A percentile compares a stretch with the other conserved stretches of the same genome.
phyloP scores from a whole-genome alignment of 768 basidiomycete genomes.

The Termitomyces sp. region DNA sequence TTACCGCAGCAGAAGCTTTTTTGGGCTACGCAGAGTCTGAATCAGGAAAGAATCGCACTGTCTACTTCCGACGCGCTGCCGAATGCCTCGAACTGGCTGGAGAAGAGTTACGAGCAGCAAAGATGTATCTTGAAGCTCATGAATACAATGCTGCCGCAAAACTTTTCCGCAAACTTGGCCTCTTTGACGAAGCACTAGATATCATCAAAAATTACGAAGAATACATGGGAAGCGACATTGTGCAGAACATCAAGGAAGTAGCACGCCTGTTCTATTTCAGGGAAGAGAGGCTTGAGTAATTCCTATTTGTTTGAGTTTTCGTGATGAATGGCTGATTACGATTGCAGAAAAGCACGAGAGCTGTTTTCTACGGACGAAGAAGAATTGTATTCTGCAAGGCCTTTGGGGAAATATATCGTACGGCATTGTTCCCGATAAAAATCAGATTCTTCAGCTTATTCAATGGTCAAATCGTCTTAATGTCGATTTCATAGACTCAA shows the following conservation, averaged over 20 bases:
- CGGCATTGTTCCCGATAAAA: conserved; percentile 19
- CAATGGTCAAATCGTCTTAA: conserved; percentile 18
- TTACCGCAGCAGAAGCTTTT: conserved; percentile 49
- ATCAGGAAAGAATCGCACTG: conserved; percentile 23
- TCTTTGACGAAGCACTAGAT: conserved; percentile 51
- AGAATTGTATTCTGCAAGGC: conserved; percentile 38
- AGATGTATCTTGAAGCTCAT: conserved; percentile 35
- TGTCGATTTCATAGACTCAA: conserved; percentile 5
- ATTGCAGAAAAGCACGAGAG: conserved; percentile 37
- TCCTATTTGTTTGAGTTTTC: not conserved
- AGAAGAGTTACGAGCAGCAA: conserved; percentile 40
- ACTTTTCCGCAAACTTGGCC: conserved; percentile 45
- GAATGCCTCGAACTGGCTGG: conserved; percentile 42
- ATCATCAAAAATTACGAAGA: conserved; percentile 34
- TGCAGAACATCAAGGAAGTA: conserved; percentile 34
- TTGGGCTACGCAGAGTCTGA: conserved; percentile 32
- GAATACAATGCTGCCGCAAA: conserved; percentile 42
- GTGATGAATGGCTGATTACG: not conserved
- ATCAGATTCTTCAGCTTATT: conserved; percentile 20
- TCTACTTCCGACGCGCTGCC: conserved; percentile 42
- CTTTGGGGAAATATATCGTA: conserved; percentile 47
- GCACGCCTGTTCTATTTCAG: conserved; percentile 46
- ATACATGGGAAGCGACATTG: conserved; percentile 28
- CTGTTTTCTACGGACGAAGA: conserved; percentile 53
- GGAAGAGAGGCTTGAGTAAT: conserved; percentile 31